A percentile compares a stretch with the other conserved stretches of the same genome.
These are phyloP conservation scores for Phylloporus gajari DNA, from an alignment of 1,284 basidiomycete genomes.

Conservation along the genomic window DNA sequence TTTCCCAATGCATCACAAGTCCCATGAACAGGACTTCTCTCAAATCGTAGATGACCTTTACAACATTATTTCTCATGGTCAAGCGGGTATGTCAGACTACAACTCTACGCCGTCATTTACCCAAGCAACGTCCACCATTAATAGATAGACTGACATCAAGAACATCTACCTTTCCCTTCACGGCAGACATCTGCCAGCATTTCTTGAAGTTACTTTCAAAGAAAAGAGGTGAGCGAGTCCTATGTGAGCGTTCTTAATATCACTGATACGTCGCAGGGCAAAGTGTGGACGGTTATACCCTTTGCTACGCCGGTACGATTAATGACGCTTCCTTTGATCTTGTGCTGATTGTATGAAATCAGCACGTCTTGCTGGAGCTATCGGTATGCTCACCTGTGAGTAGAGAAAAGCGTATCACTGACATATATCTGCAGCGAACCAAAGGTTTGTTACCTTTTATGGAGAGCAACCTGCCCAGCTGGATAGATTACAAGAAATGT, in stretches of 20 bases:
- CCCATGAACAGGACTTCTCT: constrained; percentile 48
- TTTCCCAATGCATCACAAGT: constrained; percentile 63
- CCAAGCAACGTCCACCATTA: constrained; percentile 1
- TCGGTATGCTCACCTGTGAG: constrained; percentile 23
- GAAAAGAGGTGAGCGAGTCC: constrained; percentile 36
- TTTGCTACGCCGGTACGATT: constrained; percentile 47
- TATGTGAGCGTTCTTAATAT: not conserved
- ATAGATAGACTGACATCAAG: constrained; percentile 56
- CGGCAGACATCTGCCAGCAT: constrained; percentile 43
- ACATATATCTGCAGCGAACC: constrained; percentile 29
- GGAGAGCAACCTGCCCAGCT: constrained; percentile 41
- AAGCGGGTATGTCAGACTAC: constrained; percentile 36
- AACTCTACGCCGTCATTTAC: not conserved
- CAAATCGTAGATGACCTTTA: constrained; percentile 54
- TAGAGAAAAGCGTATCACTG: not conserved
- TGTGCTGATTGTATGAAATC: constrained; percentile 16
- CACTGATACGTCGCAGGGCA: constrained; percentile 28
- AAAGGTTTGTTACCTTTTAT: constrained; percentile 43
- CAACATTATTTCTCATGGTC: constrained; percentile 48
- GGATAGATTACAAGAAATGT: constrained; percentile 46
- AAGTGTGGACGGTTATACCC: constrained; percentile 42
- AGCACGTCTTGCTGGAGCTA: constrained; percentile 44
- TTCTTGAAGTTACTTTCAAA: constrained; percentile 38
- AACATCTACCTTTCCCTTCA: constrained; percentile 56
- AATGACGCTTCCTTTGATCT: not conserved